Evolutionary conservation across 257 asterid genomes (phyloP).

Genomic region (Haberlea rhodopensis): DNA sequence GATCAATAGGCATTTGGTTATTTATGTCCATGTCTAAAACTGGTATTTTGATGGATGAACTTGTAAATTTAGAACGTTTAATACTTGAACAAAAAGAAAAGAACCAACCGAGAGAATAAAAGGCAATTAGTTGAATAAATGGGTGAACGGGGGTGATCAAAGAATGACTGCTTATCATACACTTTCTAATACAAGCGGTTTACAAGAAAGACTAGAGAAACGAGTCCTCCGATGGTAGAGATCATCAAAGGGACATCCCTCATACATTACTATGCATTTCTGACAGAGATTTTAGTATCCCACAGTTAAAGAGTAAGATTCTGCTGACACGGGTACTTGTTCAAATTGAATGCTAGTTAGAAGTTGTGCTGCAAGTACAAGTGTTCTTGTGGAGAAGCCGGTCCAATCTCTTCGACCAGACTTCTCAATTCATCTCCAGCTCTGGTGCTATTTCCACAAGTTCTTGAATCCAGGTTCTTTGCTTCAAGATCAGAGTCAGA

Average conservation of each 20-base stretch:
- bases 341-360: slow-evolving; percentile 27
- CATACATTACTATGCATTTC: neutral
- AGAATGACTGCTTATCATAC: neutral
- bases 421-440: slow-evolving; percentile 62
- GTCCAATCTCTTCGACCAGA: slow-evolving; percentile 81
- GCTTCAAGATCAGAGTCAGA: slow-evolving; percentile 77
- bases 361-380: slow-evolving; percentile 86
- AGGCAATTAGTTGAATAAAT: too few relatives aligned
- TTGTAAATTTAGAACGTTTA: too few relatives aligned
- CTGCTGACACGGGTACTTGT: neutral
- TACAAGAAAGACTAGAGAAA: neutral
- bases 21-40: too few relatives aligned
- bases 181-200: neutral
- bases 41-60: too few relatives aligned
- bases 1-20: too few relatives aligned
- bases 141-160: neutral
- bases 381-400: slow-evolving; percentile 86
- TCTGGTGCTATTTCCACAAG: slow-evolving; percentile 36
- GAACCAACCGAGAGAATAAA: too few relatives aligned
- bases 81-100: too few relatives aligned
- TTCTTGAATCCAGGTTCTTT: slow-evolving; percentile 46
- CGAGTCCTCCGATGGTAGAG: neutral
- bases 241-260: too few relatives aligned
- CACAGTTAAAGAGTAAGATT: neutral
- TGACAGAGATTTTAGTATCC: neutral